Conservation (phyloP, 495 filamentous ascomycete species). For the Penicillium cosmopolitanum region DNA sequence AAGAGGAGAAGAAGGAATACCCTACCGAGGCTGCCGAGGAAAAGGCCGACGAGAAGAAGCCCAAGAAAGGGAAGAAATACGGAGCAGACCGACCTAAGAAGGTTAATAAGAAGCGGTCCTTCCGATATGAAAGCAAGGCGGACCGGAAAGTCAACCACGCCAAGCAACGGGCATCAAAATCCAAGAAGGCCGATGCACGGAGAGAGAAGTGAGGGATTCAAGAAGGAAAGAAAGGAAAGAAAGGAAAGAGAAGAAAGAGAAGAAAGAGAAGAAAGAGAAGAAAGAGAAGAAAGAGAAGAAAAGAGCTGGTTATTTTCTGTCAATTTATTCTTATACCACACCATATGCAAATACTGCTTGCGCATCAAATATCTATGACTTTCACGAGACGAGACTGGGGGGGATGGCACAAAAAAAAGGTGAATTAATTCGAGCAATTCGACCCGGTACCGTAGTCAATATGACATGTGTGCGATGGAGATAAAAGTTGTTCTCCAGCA, state of each 20-base stretch:
- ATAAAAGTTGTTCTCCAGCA: constrained; percentile 31
- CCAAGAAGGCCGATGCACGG: constrained; percentile 50
- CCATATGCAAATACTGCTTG: constrained; percentile 16
- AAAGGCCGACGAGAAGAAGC: constrained; percentile 31
- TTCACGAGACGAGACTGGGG: constrained; percentile 15
- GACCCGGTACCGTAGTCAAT: constrained; percentile 22
- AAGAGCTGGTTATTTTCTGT: not conserved
- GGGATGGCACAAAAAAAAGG: constrained; percentile 13
- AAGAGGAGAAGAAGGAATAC: constrained; percentile 31
- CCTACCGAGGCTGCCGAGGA: constrained; percentile 10
- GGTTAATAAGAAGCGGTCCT: constrained; percentile 75
- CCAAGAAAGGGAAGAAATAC: constrained; percentile 47
- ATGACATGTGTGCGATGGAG: constrained; percentile 22
- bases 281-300: not conserved
- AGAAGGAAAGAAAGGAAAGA: not conserved
- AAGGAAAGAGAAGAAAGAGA: not conserved
- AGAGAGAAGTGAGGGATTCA: constrained; percentile 35
- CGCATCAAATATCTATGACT: constrained; percentile 19
- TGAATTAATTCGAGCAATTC: constrained; percentile 17
- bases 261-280: not conserved
- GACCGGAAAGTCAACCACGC: constrained; percentile 68
- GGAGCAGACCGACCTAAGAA: constrained; percentile 63
- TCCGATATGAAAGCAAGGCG: constrained; percentile 85
- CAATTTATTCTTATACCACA: constrained; percentile 18
- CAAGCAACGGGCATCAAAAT: constrained; percentile 69